These are phyloP conservation scores for Podospora appendiculata DNA, from an alignment of 495 filamentous ascomycete species.

Conservation along the genomic window DNA sequence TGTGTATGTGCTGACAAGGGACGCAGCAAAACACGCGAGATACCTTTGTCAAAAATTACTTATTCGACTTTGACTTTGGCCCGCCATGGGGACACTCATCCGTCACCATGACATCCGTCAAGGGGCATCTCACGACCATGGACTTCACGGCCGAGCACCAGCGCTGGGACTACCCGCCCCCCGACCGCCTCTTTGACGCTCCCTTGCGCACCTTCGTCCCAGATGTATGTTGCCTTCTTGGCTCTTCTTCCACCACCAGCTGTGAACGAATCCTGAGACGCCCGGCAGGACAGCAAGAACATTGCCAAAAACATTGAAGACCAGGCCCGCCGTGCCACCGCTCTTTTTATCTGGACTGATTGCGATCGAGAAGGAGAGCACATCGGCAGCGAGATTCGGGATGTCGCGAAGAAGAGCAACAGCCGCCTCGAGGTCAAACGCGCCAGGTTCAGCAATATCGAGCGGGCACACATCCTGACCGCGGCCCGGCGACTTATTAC, in stretches of 20 bases:
- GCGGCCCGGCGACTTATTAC: slow-evolving; percentile 70
- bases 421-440: slow-evolving; percentile 67
- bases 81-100: slow-evolving; percentile 69
- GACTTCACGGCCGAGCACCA: slow-evolving; percentile 66
- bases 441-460: slow-evolving; percentile 91
- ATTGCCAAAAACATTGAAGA: slow-evolving; percentile 79
- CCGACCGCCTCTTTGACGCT: slow-evolving; percentile 74
- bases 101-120: slow-evolving; percentile 88
- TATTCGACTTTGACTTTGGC: slow-evolving; percentile 81
- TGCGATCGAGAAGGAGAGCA: slow-evolving; percentile 97
- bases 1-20: no score
- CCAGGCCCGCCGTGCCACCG: slow-evolving; percentile 60
- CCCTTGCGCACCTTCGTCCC: slow-evolving; percentile 59
- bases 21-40: slow-evolving; percentile 47
- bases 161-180: slow-evolving; percentile 73
- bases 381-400: slow-evolving; percentile 87
- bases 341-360: slow-evolving; percentile 95
- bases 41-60: slow-evolving; percentile 86
- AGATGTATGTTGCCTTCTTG: slow-evolving; percentile 39
- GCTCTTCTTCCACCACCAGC: no score
- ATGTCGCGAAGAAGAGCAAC: slow-evolving; percentile 70
- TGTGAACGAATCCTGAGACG: neutral
- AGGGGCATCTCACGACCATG: slow-evolving; percentile 69
- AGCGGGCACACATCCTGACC: slow-evolving; percentile 84
- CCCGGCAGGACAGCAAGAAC: slow-evolving; percentile 59